phyloP scores from a whole-genome alignment of 1,284 basidiomycete species.

The Sporisorium iseilematis-ciliati region DNA sequence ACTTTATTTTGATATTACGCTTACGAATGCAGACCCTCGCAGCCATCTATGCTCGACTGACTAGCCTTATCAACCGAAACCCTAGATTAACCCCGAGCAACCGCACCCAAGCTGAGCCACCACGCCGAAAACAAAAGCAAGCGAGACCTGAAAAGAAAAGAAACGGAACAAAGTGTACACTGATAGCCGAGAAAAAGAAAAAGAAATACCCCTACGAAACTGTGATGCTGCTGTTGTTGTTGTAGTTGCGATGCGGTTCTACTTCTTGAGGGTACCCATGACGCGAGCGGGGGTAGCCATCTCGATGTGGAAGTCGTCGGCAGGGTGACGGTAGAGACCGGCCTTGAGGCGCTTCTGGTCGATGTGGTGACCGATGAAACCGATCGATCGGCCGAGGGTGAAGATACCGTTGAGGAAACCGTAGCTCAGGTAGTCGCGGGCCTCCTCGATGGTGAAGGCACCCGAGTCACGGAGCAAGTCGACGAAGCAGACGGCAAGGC shows the following conservation, averaged over 20 bases:
- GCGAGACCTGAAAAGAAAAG: slow-evolving; percentile 20
- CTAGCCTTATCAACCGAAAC: slow-evolving; percentile 43
- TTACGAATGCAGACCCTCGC: neutral
- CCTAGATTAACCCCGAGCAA: neutral
- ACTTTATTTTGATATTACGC: slow-evolving; percentile 11
- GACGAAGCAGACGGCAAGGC: slow-evolving; percentile 97
- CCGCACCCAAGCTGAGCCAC: slow-evolving; percentile 2
- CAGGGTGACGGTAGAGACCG: slow-evolving; percentile 68
- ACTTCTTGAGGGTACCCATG: slow-evolving; percentile 60
- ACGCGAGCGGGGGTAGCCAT: slow-evolving; percentile 64
- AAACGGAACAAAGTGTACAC: slow-evolving; percentile 40
- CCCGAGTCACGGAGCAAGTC: slow-evolving; percentile 92
- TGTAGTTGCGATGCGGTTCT: slow-evolving; percentile 3
- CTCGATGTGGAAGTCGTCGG: slow-evolving; percentile 71
- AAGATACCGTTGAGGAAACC: slow-evolving; percentile 95
- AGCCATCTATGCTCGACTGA: slow-evolving; percentile 19
- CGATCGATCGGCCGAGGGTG: slow-evolving; percentile 95
- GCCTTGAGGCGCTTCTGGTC: slow-evolving; percentile 84
- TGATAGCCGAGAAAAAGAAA: slow-evolving; percentile 14
- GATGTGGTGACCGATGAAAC: slow-evolving; percentile 93
- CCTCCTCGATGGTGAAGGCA: slow-evolving; percentile 95
- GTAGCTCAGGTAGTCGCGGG: slow-evolving; percentile 93
- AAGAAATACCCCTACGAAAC: slow-evolving; percentile 20
- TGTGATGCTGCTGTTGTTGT: neutral
- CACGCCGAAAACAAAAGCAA: slow-evolving; percentile 12